phyloP scores from a whole-genome alignment of 2,329 filamentous ascomycete species.

The Nakataea oryzae region DNA sequence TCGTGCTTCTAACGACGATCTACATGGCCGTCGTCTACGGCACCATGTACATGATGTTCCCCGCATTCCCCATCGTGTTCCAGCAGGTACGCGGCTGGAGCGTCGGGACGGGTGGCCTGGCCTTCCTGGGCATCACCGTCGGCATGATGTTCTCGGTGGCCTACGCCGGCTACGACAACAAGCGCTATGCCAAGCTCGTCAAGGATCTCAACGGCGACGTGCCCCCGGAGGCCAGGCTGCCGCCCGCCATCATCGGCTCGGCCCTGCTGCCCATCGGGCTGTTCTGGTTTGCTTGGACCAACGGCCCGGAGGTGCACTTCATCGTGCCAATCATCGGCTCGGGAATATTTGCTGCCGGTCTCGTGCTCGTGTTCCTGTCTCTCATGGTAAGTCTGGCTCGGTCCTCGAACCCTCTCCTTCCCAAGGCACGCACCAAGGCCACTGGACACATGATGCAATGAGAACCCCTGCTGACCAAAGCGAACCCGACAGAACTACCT shows the following conservation, averaged over 20 bases:
- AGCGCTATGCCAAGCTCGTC: constrained; percentile 35
- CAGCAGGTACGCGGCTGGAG: constrained; percentile 65
- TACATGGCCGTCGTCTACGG: constrained; percentile 54
- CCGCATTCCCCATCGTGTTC: constrained; percentile 61
- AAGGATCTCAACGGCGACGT: constrained; percentile 36
- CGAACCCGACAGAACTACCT: constrained; percentile 41
- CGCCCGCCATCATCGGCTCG: constrained; percentile 50
- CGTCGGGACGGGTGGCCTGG: constrained; percentile 60
- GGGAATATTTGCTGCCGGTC: constrained; percentile 28
- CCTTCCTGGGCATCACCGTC: constrained; percentile 63
- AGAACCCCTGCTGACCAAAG: background rate
- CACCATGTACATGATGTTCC: constrained; percentile 49
- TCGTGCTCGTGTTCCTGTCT: constrained; percentile 56
- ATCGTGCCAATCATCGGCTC: constrained; percentile 23
- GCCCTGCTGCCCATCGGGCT: constrained; percentile 52
- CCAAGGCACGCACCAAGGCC: background rate
- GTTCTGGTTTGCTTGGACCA: constrained; percentile 63
- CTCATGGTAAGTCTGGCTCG: constrained; percentile 28
- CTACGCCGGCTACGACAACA: constrained; percentile 46
- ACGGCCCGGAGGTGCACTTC: constrained; percentile 28
- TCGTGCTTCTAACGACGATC: constrained; percentile 53
- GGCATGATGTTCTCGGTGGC: constrained; percentile 51
- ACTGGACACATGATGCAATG: too few species aligned
- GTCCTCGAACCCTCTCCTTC: too few species aligned
- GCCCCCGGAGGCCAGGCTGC: constrained; percentile 56